phyloP scores from a whole-genome alignment of 129 eudicot genomes.

The Centaurea solstitialis region DNA sequence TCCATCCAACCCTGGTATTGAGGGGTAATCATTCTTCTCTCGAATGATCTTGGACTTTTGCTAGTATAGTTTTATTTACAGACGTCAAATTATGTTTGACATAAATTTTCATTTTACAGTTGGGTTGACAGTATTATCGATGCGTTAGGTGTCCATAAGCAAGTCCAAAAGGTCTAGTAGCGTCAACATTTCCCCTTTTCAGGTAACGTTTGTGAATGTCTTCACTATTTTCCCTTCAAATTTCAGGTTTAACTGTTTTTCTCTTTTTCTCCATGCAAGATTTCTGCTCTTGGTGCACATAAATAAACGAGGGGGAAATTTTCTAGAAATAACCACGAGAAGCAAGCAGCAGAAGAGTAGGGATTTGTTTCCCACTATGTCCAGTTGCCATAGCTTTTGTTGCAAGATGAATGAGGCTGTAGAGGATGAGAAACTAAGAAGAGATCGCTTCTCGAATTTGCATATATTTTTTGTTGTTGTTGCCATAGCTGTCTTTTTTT shows the following conservation, averaged over 20 bases:
- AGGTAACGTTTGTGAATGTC: slow-evolving; percentile 5
- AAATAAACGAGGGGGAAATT: neutral
- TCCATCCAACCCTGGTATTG: slow-evolving; percentile 72
- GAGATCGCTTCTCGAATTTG: slow-evolving; percentile 17
- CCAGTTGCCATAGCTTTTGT: neutral
- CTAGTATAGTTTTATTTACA: neutral
- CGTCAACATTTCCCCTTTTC: slow-evolving; percentile 1
- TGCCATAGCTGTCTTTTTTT: slow-evolving; percentile 13
- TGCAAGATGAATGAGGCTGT: neutral
- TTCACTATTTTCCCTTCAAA: neutral
- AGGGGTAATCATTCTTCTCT: slow-evolving; percentile 58
- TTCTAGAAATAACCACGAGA: slow-evolving; percentile 4
- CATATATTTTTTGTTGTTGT: slow-evolving; percentile 23
- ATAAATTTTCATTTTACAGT: slow-evolving; percentile 38
- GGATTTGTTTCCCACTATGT: neutral
- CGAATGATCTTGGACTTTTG: neutral
- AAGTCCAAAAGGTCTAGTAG: slow-evolving; percentile 55
- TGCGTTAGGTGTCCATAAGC: slow-evolving; percentile 59
- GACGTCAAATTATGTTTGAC: neutral
- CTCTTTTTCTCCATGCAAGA: slow-evolving; percentile 7
- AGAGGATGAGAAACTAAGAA: neutral
- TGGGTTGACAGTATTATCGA: slow-evolving; percentile 82
- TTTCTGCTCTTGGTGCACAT: slow-evolving; percentile 1
- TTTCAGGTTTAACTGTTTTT: neutral
- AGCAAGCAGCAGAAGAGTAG: slow-evolving; percentile 17